Evolutionary conservation across 2,329 filamentous ascomycete species (phyloP).

Genomic region (Sporothrix variecibatus): DNA sequence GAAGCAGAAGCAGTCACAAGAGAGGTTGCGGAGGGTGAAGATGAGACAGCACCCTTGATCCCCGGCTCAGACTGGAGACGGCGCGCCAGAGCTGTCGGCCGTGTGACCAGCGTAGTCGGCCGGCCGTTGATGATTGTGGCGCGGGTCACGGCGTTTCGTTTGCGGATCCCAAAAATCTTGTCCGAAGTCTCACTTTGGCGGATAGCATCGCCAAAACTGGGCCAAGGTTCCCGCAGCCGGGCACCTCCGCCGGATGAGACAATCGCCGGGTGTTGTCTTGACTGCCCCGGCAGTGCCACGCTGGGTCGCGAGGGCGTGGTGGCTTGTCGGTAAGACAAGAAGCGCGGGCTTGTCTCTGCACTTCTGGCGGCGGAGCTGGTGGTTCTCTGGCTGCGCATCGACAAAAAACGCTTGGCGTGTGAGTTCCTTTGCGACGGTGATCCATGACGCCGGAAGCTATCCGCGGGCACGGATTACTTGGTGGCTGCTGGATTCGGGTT

Average conservation of each 20-base stretch:
- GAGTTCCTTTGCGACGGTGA: not conserved
- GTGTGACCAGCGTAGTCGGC: not conserved
- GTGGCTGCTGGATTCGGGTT: not conserved
- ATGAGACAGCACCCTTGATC: not conserved
- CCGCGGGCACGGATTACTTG: not conserved
- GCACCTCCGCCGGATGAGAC: not conserved
- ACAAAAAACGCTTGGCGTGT: not conserved
- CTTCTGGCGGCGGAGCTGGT: conserved; percentile 20
- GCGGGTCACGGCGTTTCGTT: not conserved
- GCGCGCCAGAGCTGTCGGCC: not conserved
- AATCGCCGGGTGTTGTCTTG: not conserved
- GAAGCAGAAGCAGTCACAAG: not conserved
- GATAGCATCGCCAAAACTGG: conserved; percentile 4
- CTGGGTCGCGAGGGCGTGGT: not conserved
- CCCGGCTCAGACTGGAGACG: conserved; percentile 23
- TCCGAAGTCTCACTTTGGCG: not conserved
- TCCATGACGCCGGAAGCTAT: conserved; percentile 11
- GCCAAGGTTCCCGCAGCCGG: conserved; percentile 1
- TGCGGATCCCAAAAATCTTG: not conserved
- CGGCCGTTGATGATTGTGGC: not conserved
- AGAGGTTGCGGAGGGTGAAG: not conserved
- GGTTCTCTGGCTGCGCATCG: not conserved
- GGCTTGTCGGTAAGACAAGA: not conserved
- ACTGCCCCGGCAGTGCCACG: not conserved
- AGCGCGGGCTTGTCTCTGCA: not conserved